Conservation (phyloP, 2,329 filamentous ascomycete species). For the Aspergillus alliaceus region DNA sequence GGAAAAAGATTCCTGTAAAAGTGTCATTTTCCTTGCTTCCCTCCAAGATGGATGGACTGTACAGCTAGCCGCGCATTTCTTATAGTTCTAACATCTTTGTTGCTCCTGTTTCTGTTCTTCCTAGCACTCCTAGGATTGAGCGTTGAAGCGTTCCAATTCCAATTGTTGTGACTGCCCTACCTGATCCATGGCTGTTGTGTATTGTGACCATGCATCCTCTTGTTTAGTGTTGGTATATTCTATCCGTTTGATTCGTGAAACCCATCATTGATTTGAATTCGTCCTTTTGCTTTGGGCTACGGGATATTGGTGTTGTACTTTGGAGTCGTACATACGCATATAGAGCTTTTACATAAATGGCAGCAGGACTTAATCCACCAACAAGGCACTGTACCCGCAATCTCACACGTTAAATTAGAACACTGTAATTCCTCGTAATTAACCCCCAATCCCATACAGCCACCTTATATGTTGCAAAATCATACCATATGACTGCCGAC, state of each 20-base stretch:
- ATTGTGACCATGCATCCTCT: not conserved
- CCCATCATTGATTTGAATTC: not conserved
- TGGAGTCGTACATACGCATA: not conserved
- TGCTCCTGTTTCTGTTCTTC: conserved; percentile 10
- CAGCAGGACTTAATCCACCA: not conserved
- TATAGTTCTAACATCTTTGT: not conserved
- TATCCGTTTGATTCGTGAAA: not conserved
- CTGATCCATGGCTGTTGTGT: not conserved
- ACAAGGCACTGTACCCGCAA: not conserved
- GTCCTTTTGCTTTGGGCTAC: not conserved
- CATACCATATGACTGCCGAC: not conserved
- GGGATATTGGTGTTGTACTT: not conserved
- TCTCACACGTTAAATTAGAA: not conserved
- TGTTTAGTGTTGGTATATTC: not conserved
- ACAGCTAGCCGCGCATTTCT: conserved; percentile 9
- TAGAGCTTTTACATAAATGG: not conserved
- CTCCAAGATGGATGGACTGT: conserved; percentile 4
- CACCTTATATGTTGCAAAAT: not conserved
- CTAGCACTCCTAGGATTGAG: conserved; percentile 1
- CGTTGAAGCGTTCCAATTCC: conserved; percentile 12
- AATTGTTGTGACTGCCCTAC: not conserved
- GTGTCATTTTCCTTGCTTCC: not conserved
- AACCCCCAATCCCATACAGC: not conserved
- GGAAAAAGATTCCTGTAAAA: conserved; percentile 1
- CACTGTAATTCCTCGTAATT: too few species aligned